Conservation (phyloP, 2,329 filamentous ascomycete species). For the Trichoderma citrinoviride region DNA sequence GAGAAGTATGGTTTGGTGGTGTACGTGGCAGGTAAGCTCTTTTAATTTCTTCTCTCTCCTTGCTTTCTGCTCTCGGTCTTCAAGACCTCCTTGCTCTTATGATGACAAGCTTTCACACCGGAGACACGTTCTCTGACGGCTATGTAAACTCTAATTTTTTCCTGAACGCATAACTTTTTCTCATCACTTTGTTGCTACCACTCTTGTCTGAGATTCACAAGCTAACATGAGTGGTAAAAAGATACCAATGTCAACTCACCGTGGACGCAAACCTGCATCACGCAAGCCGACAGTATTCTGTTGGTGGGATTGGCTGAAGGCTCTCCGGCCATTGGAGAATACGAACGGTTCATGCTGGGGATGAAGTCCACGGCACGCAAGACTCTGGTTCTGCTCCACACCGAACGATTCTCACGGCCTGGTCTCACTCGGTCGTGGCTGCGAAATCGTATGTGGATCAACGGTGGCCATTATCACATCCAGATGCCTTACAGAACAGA, state of each 20-base stretch:
- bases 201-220: conserved; percentile 14
- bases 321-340: conserved; percentile 88
- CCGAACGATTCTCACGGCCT: conserved; percentile 80
- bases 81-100: conserved; percentile 31
- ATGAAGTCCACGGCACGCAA: conserved; percentile 97
- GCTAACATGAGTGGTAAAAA: conserved; percentile 39
- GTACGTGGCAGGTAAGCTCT: conserved; percentile 73
- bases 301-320: conserved; percentile 88
- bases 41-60: neutral
- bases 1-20: conserved; percentile 95
- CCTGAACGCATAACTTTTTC: conserved; percentile 45
- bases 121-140: conserved; percentile 55
- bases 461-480: conserved; percentile 94
- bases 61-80: neutral
- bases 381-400: conserved; percentile 83
- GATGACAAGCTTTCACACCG: conserved; percentile 52
- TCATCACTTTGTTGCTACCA: neutral
- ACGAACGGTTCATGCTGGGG: conserved; percentile 91
- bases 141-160: conserved; percentile 67
- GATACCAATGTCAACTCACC: conserved; percentile 96
- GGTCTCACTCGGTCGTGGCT: conserved; percentile 88
- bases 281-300: conserved; percentile 93
- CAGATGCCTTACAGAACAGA: conserved; percentile 87
- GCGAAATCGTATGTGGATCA: conserved; percentile 93
- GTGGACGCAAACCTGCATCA: conserved; percentile 98